These are phyloP conservation scores for Ochetophila trinervis DNA, from an alignment of 306 rosid species.

Conservation along the genomic window DNA sequence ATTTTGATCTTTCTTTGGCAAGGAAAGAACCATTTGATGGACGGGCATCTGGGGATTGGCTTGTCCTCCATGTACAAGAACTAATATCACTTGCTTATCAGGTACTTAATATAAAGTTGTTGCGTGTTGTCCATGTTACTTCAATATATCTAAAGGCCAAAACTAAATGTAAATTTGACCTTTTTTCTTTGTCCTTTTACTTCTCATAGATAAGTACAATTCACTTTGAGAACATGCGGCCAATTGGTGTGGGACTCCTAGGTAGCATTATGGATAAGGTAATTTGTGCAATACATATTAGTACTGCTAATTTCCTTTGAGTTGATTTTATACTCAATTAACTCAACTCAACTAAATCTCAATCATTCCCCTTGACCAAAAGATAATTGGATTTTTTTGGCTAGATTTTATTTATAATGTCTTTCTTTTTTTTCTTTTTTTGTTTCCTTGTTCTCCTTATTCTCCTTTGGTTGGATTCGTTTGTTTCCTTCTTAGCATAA, in stretches of 20 bases:
- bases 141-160: conserved; percentile 1
- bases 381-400: not conserved
- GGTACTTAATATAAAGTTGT: conserved; percentile 44
- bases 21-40: conserved; percentile 55
- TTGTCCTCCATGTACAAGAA: conserved; percentile 87
- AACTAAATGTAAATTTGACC: conserved; percentile 22
- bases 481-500: too few species aligned
- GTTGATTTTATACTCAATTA: not conserved
- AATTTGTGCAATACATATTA: conserved; percentile 8
- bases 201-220: conserved; percentile 80
- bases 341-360: not conserved
- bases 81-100: conserved; percentile 96
- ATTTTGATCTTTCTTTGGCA: conserved; percentile 82
- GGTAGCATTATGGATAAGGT: conserved; percentile 88
- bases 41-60: conserved; percentile 66
- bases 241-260: conserved; percentile 85
- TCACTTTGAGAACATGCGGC: conserved; percentile 94
- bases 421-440: too few species aligned
- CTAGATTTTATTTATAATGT: not conserved
- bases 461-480: too few species aligned
- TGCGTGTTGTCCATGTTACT: conserved; percentile 10
- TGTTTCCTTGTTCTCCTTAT: too few species aligned
- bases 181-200: not conserved
- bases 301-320: not conserved
- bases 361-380: not conserved